phyloP scores from a whole-genome alignment of 768 basidiomycete genomes.

The Rhizopogon vulgaris region DNA sequence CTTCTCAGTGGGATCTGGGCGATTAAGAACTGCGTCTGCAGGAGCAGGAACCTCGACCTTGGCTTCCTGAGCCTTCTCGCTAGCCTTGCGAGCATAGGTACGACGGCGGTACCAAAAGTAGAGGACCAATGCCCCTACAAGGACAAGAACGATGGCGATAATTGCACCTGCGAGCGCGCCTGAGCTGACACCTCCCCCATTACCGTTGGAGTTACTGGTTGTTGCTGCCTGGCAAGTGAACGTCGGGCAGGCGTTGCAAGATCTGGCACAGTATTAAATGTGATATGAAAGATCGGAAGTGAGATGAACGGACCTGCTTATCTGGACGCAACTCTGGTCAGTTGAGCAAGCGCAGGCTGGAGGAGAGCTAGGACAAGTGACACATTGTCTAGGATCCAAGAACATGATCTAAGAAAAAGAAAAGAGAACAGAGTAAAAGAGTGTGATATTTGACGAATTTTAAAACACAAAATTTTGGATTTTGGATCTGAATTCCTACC shows the following conservation, averaged over 20 bases:
- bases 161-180: conserved; percentile 74
- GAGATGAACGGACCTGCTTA: conserved; percentile 43
- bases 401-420: conserved; percentile 26
- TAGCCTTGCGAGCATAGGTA: conserved; percentile 10
- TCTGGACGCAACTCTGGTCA: conserved; percentile 53
- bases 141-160: conserved; percentile 55
- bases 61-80: conserved; percentile 29
- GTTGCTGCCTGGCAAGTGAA: conserved; percentile 43
- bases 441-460: conserved; percentile 21
- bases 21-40: conserved; percentile 71
- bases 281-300: neutral
- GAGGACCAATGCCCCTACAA: conserved; percentile 42
- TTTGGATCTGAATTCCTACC: conserved; percentile 13
- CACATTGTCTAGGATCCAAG: conserved; percentile 39
- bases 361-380: conserved; percentile 42
- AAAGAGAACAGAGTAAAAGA: conserved; percentile 26
- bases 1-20: conserved; percentile 79
- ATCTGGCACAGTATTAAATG: conserved; percentile 32
- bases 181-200: conserved; percentile 45
- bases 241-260: conserved; percentile 48
- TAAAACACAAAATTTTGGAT: conserved; percentile 9
- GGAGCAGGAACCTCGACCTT: conserved; percentile 64
- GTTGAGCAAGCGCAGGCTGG: conserved; percentile 48
- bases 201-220: conserved; percentile 11
- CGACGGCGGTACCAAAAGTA: conserved; percentile 66